phyloP scores from a whole-genome alignment of 768 basidiomycete genomes.

The Mycena pura region DNA sequence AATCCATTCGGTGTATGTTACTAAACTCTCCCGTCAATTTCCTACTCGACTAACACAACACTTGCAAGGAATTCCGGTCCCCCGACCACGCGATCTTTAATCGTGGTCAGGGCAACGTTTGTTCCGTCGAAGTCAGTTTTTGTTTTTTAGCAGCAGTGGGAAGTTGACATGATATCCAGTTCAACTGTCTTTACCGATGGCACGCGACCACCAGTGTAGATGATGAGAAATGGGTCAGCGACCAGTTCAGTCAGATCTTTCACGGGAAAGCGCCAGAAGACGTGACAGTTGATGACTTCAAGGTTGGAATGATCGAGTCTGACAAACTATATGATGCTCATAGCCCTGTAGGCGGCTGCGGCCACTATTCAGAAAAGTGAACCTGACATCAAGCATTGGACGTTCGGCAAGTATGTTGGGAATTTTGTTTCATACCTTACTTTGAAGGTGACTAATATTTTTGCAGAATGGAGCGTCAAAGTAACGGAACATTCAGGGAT shows the following conservation, averaged over 20 bases:
- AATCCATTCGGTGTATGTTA: constrained; percentile 69
- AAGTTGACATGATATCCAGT: constrained; percentile 46
- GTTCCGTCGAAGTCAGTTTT: constrained; percentile 74
- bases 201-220: constrained; percentile 78
- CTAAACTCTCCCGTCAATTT: neutral
- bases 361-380: constrained; percentile 45
- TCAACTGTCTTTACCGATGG: constrained; percentile 87
- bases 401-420: constrained; percentile 61
- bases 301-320: neutral
- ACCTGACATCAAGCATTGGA: constrained; percentile 65
- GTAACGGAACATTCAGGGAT: constrained; percentile 69
- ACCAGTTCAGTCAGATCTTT: constrained; percentile 60
- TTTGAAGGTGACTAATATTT: neutral
- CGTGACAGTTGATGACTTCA: constrained; percentile 38
- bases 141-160: neutral
- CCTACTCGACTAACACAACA: neutral
- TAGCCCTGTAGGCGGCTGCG: constrained; percentile 60
- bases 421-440: neutral
- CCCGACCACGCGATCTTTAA: constrained; percentile 72
- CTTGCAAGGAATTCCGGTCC: constrained; percentile 66
- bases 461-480: constrained; percentile 64
- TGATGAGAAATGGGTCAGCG: constrained; percentile 74
- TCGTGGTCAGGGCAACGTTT: constrained; percentile 81
- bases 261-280: constrained; percentile 56
- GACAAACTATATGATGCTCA: neutral